These are phyloP conservation scores for Myrica gale DNA, from an alignment of 306 rosid genomes.

Conservation along the genomic window DNA sequence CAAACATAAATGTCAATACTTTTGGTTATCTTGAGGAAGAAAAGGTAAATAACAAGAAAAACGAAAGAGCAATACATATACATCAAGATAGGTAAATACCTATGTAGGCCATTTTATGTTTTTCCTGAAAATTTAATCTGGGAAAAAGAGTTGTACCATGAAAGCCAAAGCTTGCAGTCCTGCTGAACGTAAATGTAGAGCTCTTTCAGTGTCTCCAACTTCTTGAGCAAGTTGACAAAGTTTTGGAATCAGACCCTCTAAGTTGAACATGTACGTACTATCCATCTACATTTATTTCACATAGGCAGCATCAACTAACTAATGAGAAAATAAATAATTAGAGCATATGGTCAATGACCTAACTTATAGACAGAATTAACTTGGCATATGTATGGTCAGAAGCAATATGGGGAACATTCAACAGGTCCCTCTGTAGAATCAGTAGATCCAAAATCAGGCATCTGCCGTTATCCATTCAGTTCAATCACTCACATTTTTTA, in stretches of 20 bases:
- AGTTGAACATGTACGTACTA: conserved; percentile 81
- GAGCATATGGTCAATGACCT: conserved; percentile 4
- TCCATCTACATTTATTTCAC: conserved; percentile 66
- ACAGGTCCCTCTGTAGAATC: not conserved
- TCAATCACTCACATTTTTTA: conserved; percentile 24
- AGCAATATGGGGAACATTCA: not conserved
- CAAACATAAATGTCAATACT: not conserved
- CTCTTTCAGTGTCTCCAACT: conserved; percentile 63
- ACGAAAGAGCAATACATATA: conserved; percentile 10
- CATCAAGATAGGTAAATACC: conserved; percentile 2
- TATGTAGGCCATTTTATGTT: conserved; percentile 7
- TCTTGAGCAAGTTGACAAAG: conserved; percentile 89
- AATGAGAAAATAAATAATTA: not conserved
- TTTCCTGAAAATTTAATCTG: conserved; percentile 13
- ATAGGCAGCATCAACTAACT: conserved; percentile 42
- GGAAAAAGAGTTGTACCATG: conserved; percentile 56
- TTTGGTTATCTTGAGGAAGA: not conserved
- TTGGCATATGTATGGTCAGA: conserved; percentile 4
- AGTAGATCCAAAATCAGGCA: not conserved
- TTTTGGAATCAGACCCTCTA: conserved; percentile 88
- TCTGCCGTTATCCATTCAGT: not conserved
- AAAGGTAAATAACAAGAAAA: not conserved
- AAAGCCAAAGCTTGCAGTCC: conserved; percentile 74
- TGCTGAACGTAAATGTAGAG: conserved; percentile 63
- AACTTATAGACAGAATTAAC: conserved; percentile 15